Conservation (phyloP, 164 flowering plant genomes). For the Magnolia kwangsiensis region DNA sequence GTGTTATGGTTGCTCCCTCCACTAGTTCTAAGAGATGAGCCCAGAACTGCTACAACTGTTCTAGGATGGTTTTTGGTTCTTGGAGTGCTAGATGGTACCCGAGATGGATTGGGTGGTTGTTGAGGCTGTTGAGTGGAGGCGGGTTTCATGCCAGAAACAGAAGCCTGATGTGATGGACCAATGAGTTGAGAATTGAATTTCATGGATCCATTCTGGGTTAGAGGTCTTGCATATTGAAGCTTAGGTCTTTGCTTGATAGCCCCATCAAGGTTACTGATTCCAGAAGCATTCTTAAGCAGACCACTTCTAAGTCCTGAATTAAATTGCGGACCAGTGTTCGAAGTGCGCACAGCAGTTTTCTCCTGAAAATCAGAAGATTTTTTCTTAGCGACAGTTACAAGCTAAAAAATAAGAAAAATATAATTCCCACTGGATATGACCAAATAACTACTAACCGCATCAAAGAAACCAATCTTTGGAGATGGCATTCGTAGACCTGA, state of each 20-base stretch:
- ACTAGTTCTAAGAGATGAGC: conserved; percentile 17
- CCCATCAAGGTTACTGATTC: conserved; percentile 24
- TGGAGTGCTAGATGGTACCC: conserved; percentile 15
- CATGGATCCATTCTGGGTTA: conserved; percentile 6
- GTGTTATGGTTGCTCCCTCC: conserved; percentile 9
- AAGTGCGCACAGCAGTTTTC: conserved; percentile 22
- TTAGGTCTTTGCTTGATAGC: conserved; percentile 30
- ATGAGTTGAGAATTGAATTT: conserved; percentile 17
- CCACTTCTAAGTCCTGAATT: conserved; percentile 21
- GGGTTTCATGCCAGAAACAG: conserved; percentile 21
- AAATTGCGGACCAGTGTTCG: conserved; percentile 27
- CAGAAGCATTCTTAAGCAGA: conserved; percentile 15
- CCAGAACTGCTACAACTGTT: conserved; percentile 14
- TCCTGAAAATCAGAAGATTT: conserved; percentile 15
- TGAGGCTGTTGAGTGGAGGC: conserved; percentile 20
- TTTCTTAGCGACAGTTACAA: not conserved
- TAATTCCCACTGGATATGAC: not conserved
- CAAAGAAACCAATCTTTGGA: conserved; percentile 92
- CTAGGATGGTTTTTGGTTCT: conserved; percentile 7
- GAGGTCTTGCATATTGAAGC: conserved; percentile 27
- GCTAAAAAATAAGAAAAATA: not conserved
- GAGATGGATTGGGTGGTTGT: conserved; percentile 23
- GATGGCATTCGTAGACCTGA: conserved; percentile 90
- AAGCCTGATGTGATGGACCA: conserved; percentile 5
- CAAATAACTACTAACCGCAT: conserved; percentile 59